Base-by-base conservation (phyloP, 2,329 filamentous ascomycete genomes). In the Triangularia setosa region DNA sequence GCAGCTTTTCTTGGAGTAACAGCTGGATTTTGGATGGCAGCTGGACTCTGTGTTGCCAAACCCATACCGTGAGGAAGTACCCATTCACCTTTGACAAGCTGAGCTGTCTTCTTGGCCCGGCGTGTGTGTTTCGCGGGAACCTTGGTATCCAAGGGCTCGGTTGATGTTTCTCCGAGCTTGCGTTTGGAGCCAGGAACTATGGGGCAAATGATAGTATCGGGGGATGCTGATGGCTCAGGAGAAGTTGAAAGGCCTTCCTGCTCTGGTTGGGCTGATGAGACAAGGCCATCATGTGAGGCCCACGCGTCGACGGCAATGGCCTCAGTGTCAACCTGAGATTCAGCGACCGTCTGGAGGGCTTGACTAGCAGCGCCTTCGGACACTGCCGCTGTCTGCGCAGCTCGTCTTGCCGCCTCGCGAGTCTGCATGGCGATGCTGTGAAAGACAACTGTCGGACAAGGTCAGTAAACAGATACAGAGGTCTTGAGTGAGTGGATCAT, bases 31-130 rank as follows among this genome's bases (percentile, higher is more conserved):
- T 35, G 6, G 2, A 14, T 35, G 12, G 30, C 30, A 35, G 30
- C 5, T 35, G 30, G 12, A 14, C 1, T 1, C 23, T 18, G 23
- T 14, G 12, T 62, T 23, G 16, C 21, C 52, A 14, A 54, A 7
- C 67, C 67, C 65, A 70, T 68, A 12, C 67, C 67, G 61, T 69
- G 69, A 2, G 63, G 64, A 21, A 48, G 40, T 21, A 48, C 40
- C 40, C 40, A 48, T 9, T n/a, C 40, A 48, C 40, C 40, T 48
- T 48, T 48, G 40, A 48, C 14, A 1, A 18, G 64, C 58, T 60
- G 64, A 64, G 55, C 54, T 4, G 58, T 12, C 27, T 54, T 57
- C 56, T 65, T 65, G 18, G 40, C 33, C 30, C n/a, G 57, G 14
- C 16, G 35, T 18, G 52, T 53, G 7, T 59, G 58, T 24, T 67